Evolutionary conservation across 768 basidiomycete species (phyloP).

Genomic region (Russula sp.): DNA sequence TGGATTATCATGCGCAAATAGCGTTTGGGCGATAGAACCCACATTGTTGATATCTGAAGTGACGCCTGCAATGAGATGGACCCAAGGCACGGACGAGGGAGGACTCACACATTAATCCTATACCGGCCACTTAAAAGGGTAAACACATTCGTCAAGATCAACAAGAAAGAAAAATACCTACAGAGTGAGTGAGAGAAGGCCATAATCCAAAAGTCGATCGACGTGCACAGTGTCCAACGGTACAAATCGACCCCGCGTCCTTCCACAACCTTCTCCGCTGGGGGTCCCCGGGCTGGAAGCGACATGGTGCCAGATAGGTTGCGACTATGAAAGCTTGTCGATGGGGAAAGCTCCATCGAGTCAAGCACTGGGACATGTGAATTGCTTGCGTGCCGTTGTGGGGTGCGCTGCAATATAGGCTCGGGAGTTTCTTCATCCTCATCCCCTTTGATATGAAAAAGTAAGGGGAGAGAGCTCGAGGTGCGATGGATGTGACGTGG

Average conservation of each 20-base stretch:
- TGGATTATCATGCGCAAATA: constrained; percentile 54
- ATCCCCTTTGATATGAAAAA: constrained; percentile 1
- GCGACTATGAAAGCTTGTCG: not conserved
- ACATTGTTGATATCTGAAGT: constrained; percentile 75
- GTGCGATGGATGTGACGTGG: not conserved
- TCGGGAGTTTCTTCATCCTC: constrained; percentile 12
- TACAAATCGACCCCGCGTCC: constrained; percentile 43
- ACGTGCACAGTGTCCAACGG: constrained; percentile 46
- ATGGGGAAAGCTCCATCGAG: constrained; percentile 10
- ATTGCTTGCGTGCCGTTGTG: not conserved
- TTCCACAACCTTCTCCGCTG: constrained; percentile 15
- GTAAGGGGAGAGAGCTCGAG: constrained; percentile 16
- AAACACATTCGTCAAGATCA: not conserved
- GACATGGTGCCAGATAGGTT: not conserved
- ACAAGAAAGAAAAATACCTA: constrained; percentile 32
- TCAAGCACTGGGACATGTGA: not conserved
- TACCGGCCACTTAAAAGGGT: constrained; percentile 51
- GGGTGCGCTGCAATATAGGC: too few relatives aligned
- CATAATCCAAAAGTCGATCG: constrained; percentile 60
- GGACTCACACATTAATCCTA: constrained; percentile 66
- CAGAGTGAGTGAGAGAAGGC: constrained; percentile 50
- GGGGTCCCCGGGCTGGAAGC: not conserved
- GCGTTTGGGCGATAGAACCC: constrained; percentile 67
- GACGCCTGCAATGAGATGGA: constrained; percentile 7
- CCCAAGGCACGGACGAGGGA: not conserved